phyloP scores from a whole-genome alignment of 257 asterid genomes.

The Solanum pennellii region DNA sequence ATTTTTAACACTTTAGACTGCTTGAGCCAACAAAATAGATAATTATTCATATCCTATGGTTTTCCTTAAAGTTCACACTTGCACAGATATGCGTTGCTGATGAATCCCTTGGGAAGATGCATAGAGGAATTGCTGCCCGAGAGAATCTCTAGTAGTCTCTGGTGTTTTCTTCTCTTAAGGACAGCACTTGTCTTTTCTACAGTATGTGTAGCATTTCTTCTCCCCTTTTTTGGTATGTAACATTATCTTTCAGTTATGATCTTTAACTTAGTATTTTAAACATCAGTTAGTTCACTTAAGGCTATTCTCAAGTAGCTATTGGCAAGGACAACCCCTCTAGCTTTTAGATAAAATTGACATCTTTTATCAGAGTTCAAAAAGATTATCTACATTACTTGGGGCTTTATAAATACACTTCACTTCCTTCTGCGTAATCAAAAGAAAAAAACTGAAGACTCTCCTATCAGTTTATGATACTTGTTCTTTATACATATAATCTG shows the following conservation, averaged over 20 bases:
- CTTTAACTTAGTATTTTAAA: neutral
- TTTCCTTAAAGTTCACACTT: constrained; percentile 36
- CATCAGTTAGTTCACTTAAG: neutral
- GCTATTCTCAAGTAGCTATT: neutral
- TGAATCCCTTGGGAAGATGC: constrained; percentile 72
- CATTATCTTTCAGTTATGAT: neutral
- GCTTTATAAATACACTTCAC: neutral
- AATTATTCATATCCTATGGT: neutral
- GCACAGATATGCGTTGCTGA: constrained; percentile 52
- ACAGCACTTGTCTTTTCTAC: constrained; percentile 58
- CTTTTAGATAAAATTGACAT: neutral
- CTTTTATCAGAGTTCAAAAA: neutral
- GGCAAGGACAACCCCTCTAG: neutral
- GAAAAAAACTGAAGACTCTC: neutral
- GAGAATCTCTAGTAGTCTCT: constrained; percentile 23
- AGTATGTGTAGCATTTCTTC: constrained; percentile 51
- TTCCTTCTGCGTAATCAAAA: neutral
- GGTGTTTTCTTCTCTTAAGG: constrained; percentile 59
- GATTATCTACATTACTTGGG: neutral
- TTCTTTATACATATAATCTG: neutral
- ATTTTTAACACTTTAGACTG: neutral
- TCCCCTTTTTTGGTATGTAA: constrained; percentile 71
- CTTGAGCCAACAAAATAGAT: neutral
- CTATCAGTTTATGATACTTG: neutral
- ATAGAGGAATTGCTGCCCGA: constrained; percentile 66